phyloP scores from a whole-genome alignment of 78 protist genomes.

The Dictyostelium capitatum region DNA sequence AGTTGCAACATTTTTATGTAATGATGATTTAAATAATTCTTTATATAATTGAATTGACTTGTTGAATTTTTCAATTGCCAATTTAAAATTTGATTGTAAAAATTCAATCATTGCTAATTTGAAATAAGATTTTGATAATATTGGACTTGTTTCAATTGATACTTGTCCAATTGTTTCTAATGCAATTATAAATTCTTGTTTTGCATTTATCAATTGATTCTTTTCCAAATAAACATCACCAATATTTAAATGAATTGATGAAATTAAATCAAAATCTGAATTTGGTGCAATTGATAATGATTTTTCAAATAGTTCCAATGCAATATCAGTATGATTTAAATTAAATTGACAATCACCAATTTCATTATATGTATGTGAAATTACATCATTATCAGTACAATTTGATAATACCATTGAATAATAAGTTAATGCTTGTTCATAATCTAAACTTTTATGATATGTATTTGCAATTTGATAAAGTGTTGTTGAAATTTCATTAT shows the following conservation, averaged over 20 bases:
- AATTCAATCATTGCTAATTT: slow-evolving; percentile 8
- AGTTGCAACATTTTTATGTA: slow-evolving; percentile 3
- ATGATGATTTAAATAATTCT: slow-evolving; percentile 7
- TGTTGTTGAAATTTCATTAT: not conserved
- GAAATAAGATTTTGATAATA: not conserved
- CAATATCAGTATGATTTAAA: not conserved
- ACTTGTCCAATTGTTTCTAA: not conserved
- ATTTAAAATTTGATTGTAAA: not conserved
- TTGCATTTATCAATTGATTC: not conserved
- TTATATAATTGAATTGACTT: not conserved
- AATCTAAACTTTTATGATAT: not conserved
- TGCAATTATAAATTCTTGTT: not conserved
- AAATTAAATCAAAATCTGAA: not conserved
- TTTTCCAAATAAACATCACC: not conserved
- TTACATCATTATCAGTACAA: not conserved
- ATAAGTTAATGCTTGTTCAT: not conserved
- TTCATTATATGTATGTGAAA: not conserved
- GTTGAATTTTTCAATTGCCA: not conserved
- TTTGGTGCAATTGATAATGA: not conserved
- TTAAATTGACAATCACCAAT: slow-evolving; percentile 18
- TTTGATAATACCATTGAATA: not conserved
- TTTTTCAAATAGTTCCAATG: not conserved
- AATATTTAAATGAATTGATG: slow-evolving; percentile 17
- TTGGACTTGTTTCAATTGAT: not conserved
- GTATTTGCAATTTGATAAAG: not conserved